A percentile compares a stretch with the other conserved stretches of the same genome.
Evolutionary conservation across 345 rosid species (phyloP).

Genomic region (Acer negundo): DNA sequence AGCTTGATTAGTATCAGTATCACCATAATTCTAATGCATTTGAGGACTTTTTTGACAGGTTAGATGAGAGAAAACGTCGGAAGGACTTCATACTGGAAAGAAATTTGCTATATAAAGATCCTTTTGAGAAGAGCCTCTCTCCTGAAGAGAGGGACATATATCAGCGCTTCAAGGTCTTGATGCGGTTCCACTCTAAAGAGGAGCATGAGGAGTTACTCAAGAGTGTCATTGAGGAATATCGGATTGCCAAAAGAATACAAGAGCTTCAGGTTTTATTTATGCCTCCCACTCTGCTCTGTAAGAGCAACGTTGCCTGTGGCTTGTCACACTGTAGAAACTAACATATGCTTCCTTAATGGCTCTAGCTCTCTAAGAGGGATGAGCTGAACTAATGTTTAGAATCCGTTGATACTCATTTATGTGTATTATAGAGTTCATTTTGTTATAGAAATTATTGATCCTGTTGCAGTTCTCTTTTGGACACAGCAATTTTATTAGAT

Average conservation of each 20-base stretch:
- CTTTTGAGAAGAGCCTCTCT: conserved; percentile 70
- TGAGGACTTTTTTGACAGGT: conserved; percentile 51
- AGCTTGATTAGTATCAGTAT: neutral
- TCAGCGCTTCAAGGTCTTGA: conserved; percentile 72
- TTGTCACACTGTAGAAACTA: neutral
- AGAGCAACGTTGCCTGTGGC: neutral
- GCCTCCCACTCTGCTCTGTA: neutral
- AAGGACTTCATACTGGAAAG: conserved; percentile 87
- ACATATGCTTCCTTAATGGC: conserved; percentile 9
- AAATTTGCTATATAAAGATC: conserved; percentile 71
- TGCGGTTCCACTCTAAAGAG: conserved; percentile 84
- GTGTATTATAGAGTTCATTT: neutral
- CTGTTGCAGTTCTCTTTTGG: neutral
- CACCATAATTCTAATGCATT: neutral
- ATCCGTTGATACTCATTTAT: neutral
- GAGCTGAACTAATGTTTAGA: neutral
- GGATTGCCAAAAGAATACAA: conserved; percentile 69
- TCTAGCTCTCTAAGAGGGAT: neutral
- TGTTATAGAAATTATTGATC: neutral
- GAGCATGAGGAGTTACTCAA: conserved; percentile 73
- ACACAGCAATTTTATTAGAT: neutral
- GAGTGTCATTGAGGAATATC: conserved; percentile 70
- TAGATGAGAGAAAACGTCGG: conserved; percentile 96
- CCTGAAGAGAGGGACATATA: conserved; percentile 70
- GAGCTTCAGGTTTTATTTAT: conserved; percentile 76